phyloP scores from a whole-genome alignment of 2,329 filamentous ascomycete species.

The Diaporthe eres region DNA sequence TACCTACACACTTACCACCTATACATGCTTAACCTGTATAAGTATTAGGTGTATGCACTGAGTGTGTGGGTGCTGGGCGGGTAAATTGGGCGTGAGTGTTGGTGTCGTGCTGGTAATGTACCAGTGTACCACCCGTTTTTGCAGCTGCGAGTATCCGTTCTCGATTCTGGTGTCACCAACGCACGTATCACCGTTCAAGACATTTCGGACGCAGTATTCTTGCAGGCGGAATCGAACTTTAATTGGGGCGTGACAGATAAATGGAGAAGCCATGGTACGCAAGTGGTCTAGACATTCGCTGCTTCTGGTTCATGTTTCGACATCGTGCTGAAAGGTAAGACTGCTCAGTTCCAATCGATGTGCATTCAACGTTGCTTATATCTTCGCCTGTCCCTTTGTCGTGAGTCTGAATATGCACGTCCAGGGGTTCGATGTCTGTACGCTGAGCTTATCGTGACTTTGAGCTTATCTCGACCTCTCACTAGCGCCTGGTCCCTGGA shows the following conservation, averaged over 20 bases:
- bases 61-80: too few species aligned
- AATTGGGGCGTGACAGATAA: neutral
- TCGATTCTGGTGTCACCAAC: neutral
- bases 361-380: too few species aligned
- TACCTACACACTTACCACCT: too few species aligned
- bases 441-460: neutral
- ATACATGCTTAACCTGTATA: too few species aligned
- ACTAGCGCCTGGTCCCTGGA: slow-evolving; percentile 25
- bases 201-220: neutral
- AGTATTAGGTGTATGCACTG: too few species aligned
- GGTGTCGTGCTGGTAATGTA: too few species aligned
- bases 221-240: neutral
- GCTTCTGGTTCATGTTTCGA: neutral
- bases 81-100: too few species aligned
- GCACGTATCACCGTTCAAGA: neutral
- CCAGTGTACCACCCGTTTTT: too few species aligned
- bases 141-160: too few species aligned
- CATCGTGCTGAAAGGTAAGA: too few species aligned
- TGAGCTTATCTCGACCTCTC: slow-evolving; percentile 32
- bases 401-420: neutral
- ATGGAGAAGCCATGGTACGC: neutral
- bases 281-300: neutral
- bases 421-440: neutral
- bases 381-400: neutral
- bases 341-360: neutral